Base-by-base conservation (phyloP, 495 filamentous ascomycete species). In the Arthonia radiata region DNA sequence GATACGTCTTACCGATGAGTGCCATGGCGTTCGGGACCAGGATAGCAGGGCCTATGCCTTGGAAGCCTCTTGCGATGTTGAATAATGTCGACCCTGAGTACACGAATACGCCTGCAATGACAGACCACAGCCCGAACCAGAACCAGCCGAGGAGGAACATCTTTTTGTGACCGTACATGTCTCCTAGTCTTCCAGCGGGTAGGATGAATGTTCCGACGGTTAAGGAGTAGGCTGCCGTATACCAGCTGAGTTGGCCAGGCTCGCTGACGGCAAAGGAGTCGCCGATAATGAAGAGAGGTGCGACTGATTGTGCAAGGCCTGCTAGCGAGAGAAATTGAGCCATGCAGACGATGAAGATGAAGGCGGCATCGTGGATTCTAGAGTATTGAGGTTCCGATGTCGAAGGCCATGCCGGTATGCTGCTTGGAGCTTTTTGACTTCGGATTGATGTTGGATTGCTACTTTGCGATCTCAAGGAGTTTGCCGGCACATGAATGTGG, bases 11-110 rank as follows among this genome's bases (percentile, higher is more conserved):
- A 4, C 67, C 72, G 6, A 76, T 35, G n/a, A 73, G 49, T 2
- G 69, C 69, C 10, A 73, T 35, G 0, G 44, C 59, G 30, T 73
- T 75, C 3, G 69, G 69, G 8, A 73, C 46, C 17, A 68, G 29
- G 37, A 71, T 49, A 0, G 66, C 62, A 0, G 60, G 60, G 0
- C 67, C 66, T 2, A 74, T 56, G 0, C 69, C 69, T 27, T 67
- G 58, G 3, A 74, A 41, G 2, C 59, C 59, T 4, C 71, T 57
- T 11, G 52, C 56, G 28, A 71, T 44, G 29, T 57, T 54, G 41
- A 74, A 74, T 26, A 63, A 50, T 17, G 65, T 41, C 18, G 53
- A 32, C 27, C 53, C 52, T 4, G 49, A 54, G 23, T 54, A 60
- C 13, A 51, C 45, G 22, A 34, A 37, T 10, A 39, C 29, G 3